Evolutionary conservation across 768 basidiomycete species (phyloP), one percentile per base, ranked within the genome.

Genomic region (Suillus clintonianus): DNA sequence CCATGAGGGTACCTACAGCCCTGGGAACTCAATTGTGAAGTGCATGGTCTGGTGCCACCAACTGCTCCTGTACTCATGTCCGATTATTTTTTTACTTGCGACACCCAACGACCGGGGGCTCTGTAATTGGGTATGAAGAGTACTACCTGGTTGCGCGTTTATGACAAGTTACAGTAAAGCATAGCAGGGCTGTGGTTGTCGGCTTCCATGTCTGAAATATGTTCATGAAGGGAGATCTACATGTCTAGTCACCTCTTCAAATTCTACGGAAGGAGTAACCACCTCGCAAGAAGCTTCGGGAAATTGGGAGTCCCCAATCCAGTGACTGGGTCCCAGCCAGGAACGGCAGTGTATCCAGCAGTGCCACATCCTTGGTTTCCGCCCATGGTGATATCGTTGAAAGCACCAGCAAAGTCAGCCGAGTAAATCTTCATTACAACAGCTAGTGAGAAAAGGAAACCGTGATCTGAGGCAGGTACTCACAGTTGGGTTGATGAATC

Each of bases 291-390:
- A 61, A 90, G 72, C 62, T 80, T 81, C 54, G 77, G 68, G 71
- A 87, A 89, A 68, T 88, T 82, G 32, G 73, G 76, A 8, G 76
- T 77, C 15, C 77, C 76, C 0, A 74, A 64, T n/a, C 77, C 77
- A 1, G 76, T 77, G 56, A 78, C 76, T n/a, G 76, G 76, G 51
- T 74, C 72, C 70, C 71, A 75, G 1, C 73, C 72, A 5, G 36
- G 17, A 0, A 51, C 61, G 7, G 63, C 61, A 27, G 68, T 70
- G 67, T 74, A 80, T 1, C 78, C 79, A 15, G 59, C n/a, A 19
- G 76, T 78, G 13, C 76, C 75, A 59, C 81, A 81, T 9, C 80
- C 80, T 24, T 67, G 72, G 56, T 81, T 82, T 4, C 69, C 71
- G 3, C 82, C 82, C 2, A 65, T 69, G 3, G 76, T 80, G 64